phyloP scores from a whole-genome alignment of 768 basidiomycete species.

The Trametes cingulata region DNA sequence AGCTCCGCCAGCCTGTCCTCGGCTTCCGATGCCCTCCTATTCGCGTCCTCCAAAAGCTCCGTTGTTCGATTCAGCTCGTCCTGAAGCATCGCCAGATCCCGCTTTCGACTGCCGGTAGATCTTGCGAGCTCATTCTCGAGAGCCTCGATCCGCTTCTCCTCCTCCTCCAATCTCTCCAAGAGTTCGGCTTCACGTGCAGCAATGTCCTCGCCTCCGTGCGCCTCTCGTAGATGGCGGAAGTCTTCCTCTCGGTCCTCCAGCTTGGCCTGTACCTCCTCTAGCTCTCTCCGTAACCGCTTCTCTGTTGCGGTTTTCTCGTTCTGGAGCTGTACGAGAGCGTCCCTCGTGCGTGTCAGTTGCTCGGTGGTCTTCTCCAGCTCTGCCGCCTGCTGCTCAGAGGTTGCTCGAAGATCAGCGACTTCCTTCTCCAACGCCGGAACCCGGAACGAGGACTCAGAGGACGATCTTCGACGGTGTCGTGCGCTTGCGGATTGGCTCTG shows the following conservation, averaged over 20 bases:
- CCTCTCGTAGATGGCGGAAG: slow-evolving; percentile 43
- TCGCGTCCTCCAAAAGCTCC: slow-evolving; percentile 37
- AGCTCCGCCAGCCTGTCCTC: slow-evolving; percentile 49
- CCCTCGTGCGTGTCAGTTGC: slow-evolving; percentile 47
- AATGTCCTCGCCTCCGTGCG: slow-evolving; percentile 37
- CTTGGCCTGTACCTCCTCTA: slow-evolving; percentile 43
- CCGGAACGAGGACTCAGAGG: slow-evolving; percentile 55
- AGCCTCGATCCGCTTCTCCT: slow-evolving; percentile 63
- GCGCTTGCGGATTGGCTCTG: slow-evolving; percentile 10
- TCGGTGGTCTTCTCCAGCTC: slow-evolving; percentile 45
- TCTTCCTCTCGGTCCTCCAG: slow-evolving; percentile 65
- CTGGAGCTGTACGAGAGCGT: slow-evolving; percentile 50
- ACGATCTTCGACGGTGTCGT: slow-evolving; percentile 52
- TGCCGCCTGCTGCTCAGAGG: slow-evolving; percentile 45
- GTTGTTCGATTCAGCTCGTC: slow-evolving; percentile 43
- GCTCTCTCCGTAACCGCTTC: slow-evolving; percentile 43
- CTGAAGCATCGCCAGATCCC: slow-evolving; percentile 27
- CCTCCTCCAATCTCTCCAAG: slow-evolving; percentile 68
- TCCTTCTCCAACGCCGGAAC: slow-evolving; percentile 58
- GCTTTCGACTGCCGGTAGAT: slow-evolving; percentile 33
- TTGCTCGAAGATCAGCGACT: slow-evolving; percentile 46
- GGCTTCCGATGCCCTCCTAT: slow-evolving; percentile 37
- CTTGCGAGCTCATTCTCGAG: slow-evolving; percentile 52
- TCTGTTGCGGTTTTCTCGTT: slow-evolving; percentile 63
- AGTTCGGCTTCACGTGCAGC: slow-evolving; percentile 60